phyloP scores from a whole-genome alignment of 805 yeast species.

The Teunomyces panamensis region DNA sequence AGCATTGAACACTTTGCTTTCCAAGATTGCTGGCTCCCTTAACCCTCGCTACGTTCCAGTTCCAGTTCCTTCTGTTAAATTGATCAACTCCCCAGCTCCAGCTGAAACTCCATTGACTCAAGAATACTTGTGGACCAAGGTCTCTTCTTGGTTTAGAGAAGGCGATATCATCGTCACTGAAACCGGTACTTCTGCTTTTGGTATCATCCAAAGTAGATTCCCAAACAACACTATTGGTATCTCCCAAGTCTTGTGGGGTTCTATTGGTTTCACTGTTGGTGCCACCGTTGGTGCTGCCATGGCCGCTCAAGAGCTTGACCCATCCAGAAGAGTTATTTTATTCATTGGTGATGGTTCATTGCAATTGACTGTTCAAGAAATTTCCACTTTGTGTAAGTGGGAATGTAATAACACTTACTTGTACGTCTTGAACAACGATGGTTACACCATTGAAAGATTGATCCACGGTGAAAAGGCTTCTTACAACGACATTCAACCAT shows the following conservation, averaged over 20 bases:
- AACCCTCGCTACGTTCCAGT: slow-evolving; percentile 15
- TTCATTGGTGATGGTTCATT: slow-evolving; percentile 22
- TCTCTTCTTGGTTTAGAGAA: slow-evolving; percentile 25
- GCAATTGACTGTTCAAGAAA: slow-evolving; percentile 23
- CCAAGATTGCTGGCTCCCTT: slow-evolving; percentile 10
- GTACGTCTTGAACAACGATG: slow-evolving; percentile 20
- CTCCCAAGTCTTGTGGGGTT: slow-evolving; percentile 36
- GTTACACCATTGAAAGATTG: slow-evolving; percentile 21
- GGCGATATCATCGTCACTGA: slow-evolving; percentile 34
- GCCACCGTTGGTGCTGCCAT: slow-evolving; percentile 32
- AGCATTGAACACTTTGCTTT: slow-evolving; percentile 19
- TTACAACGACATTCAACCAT: slow-evolving; percentile 20
- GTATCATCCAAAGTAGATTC: slow-evolving; percentile 29
- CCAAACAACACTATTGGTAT: slow-evolving; percentile 31
- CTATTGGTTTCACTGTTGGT: slow-evolving; percentile 36
- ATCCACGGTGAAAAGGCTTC: slow-evolving; percentile 18
- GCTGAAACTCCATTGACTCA: slow-evolving; percentile 18
- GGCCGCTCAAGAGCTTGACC: slow-evolving; percentile 33
- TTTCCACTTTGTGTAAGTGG: slow-evolving; percentile 17
- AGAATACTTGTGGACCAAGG: slow-evolving; percentile 29
- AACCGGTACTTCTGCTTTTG: slow-evolving; percentile 37
- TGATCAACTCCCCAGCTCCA: slow-evolving; percentile 12
- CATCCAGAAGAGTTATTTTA: slow-evolving; percentile 18
- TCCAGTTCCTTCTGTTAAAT: slow-evolving; percentile 17
- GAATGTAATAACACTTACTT: slow-evolving; percentile 13